Conservation (phyloP, 225 moss, liverwort and hornwort species). For the Straminergon stramineum region DNA sequence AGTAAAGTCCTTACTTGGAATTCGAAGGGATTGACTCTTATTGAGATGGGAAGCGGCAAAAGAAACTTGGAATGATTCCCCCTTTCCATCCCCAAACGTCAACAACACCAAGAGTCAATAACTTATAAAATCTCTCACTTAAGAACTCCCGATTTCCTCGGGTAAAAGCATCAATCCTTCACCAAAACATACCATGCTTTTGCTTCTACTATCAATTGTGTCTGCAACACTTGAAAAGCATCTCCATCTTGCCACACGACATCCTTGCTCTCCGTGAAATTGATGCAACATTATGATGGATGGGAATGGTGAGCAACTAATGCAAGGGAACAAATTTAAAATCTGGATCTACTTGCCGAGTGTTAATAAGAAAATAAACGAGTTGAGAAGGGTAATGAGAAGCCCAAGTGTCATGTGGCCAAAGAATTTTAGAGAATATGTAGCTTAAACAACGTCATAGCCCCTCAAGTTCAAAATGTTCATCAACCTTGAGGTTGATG, state of each 20-base stretch:
- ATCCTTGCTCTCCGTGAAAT: background rate
- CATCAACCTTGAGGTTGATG: background rate
- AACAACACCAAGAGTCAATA: slow-evolving; percentile 1
- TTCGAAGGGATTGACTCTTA: background rate
- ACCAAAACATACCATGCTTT: background rate
- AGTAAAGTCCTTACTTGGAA: no score
- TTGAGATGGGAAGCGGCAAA: background rate
- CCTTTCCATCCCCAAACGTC: slow-evolving; percentile 3
- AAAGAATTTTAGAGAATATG: background rate
- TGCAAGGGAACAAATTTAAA: background rate
- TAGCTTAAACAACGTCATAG: background rate
- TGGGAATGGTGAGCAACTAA: background rate
- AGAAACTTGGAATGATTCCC: background rate
- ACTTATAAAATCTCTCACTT: slow-evolving; percentile 18
- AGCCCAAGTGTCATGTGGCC: background rate
- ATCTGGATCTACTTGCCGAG: background rate
- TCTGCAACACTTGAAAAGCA: background rate
- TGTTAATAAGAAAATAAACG: background rate
- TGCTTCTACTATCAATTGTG: background rate
- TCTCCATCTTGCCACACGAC: background rate
- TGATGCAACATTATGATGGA: background rate
- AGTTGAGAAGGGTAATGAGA: background rate
- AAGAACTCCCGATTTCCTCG: background rate
- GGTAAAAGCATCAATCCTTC: background rate
- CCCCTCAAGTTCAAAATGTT: background rate